Conservation (phyloP, 2,329 filamentous ascomycete genomes). For the Dactylellina cionopaga region DNA sequence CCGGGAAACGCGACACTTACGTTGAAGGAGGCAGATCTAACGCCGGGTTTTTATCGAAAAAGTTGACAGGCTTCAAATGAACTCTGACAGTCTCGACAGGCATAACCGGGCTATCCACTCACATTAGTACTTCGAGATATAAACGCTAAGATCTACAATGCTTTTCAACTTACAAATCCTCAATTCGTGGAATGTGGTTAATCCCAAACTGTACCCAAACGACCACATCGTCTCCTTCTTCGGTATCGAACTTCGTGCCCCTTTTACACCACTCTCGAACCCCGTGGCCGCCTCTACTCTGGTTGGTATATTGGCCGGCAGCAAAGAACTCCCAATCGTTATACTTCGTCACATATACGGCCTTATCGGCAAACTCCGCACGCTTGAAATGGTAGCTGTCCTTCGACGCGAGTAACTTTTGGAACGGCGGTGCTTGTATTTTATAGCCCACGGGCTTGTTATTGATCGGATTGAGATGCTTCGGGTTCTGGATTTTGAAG, state of each 20-base stretch:
- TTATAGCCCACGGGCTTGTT: constrained; percentile 68
- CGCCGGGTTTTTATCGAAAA: constrained; percentile 67
- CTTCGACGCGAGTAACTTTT: constrained; percentile 67
- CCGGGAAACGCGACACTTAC: constrained; percentile 58
- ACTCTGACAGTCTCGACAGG: constrained; percentile 69
- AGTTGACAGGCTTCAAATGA: constrained; percentile 66
- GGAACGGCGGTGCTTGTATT: constrained; percentile 68
- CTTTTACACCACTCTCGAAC: constrained; percentile 66
- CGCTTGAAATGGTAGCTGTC: constrained; percentile 65
- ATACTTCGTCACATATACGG: constrained; percentile 69
- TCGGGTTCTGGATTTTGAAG: constrained; percentile 70
- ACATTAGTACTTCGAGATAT: no score
- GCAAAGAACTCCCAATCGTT: constrained; percentile 67
- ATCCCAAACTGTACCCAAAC: constrained; percentile 68
- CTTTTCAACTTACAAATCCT: constrained; percentile 66
- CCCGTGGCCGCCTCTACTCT: constrained; percentile 67
- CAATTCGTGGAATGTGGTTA: constrained; percentile 72
- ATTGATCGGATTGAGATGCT: constrained; percentile 67
- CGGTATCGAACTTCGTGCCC: constrained; percentile 61
- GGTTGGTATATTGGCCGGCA: constrained; percentile 69
- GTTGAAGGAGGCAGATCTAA: constrained; percentile 65
- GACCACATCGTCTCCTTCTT: constrained; percentile 68
- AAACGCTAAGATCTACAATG: no score
- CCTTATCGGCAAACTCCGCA: constrained; percentile 68
- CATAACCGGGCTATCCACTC: constrained; percentile 69